phyloP scores from a whole-genome alignment of 192 early-diverging fungal genomes.

The Umbelopsis ramanniana region DNA sequence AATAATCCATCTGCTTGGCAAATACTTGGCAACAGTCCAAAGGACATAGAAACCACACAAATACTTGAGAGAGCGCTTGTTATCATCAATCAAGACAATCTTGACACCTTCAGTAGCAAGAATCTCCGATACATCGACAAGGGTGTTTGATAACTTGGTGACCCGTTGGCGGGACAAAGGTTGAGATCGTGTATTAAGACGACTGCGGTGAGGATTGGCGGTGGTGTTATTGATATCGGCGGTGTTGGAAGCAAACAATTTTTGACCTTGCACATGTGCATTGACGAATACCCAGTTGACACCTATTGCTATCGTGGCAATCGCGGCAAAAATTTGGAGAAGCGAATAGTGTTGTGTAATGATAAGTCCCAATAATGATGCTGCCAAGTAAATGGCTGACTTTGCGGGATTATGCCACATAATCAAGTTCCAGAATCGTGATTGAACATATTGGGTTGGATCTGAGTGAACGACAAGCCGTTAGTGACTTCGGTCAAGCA shows the following conservation, averaged over 20 bases:
- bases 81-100: slow-evolving; percentile 25
- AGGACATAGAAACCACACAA: slow-evolving; percentile 10
- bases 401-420: slow-evolving; percentile 41
- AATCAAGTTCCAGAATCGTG: slow-evolving; percentile 31
- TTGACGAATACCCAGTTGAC: slow-evolving; percentile 45
- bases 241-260: slow-evolving; percentile 28
- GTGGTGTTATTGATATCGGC: slow-evolving; percentile 14
- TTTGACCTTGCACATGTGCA: slow-evolving; percentile 36
- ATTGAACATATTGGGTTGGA: slow-evolving; percentile 33
- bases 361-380: slow-evolving; percentile 28
- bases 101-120: slow-evolving; percentile 19
- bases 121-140: slow-evolving; percentile 10
- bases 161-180: slow-evolving; percentile 14
- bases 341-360: slow-evolving; percentile 44
- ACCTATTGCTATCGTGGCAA: slow-evolving; percentile 41
- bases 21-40: slow-evolving; percentile 23
- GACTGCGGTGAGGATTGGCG: slow-evolving; percentile 33
- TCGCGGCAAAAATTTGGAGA: slow-evolving; percentile 31
- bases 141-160: background rate
- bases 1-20: slow-evolving; percentile 20
- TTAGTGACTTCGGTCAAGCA: too few relatives aligned
- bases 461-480: background rate
- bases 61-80: slow-evolving; percentile 25
- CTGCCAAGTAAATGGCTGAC: slow-evolving; percentile 25
- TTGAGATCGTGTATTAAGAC: background rate